A percentile compares a stretch with the other conserved stretches of the same genome.
Conservation (phyloP, 352 stramenopile species). For the Phytopythium sindhum region DNA sequence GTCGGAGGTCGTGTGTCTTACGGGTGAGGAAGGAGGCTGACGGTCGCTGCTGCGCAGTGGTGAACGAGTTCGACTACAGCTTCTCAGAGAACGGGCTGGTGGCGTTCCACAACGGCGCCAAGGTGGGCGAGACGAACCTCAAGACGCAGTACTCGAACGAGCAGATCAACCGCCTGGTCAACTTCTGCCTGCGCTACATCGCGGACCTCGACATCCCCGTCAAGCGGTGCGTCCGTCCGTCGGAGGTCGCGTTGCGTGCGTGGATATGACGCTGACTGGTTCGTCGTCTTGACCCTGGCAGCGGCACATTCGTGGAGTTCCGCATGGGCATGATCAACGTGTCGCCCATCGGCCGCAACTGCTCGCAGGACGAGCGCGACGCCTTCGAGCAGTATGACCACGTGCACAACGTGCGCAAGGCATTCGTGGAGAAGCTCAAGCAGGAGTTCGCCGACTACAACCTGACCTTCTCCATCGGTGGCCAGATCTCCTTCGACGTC, state of each 20-base stretch:
- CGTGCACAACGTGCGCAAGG: slow-evolving; percentile 90
- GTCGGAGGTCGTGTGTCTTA: no score
- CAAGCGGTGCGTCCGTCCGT: slow-evolving; percentile 71
- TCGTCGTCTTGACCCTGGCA: slow-evolving; percentile 3
- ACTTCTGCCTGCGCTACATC: slow-evolving; percentile 95
- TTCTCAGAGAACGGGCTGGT: slow-evolving; percentile 99
- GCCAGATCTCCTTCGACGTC: slow-evolving; percentile 99
- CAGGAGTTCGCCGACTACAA: slow-evolving; percentile 93
- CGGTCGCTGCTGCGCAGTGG: slow-evolving; percentile 43
- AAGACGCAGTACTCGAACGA: slow-evolving; percentile 94
- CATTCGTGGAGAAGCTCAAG: slow-evolving; percentile 95
- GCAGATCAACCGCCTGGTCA: slow-evolving; percentile 97
- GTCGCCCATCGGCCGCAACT: slow-evolving; percentile 98
- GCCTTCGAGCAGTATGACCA: slow-evolving; percentile 98
- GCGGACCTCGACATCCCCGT: slow-evolving; percentile 95
- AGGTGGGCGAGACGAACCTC: slow-evolving; percentile 93
- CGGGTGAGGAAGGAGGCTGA: neutral
- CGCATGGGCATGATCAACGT: slow-evolving; percentile 99
- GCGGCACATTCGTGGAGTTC: slow-evolving; percentile 99
- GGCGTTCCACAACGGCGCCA: slow-evolving; percentile 94
- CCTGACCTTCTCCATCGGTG: slow-evolving; percentile 98
- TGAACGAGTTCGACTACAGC: slow-evolving; percentile 97
- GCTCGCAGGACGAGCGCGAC: slow-evolving; percentile 96
- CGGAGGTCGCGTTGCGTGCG: no score
- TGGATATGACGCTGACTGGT: neutral